Evolutionary conservation across 805 yeast genomes (phyloP).

Genomic region (Zygoascus tannicola): DNA sequence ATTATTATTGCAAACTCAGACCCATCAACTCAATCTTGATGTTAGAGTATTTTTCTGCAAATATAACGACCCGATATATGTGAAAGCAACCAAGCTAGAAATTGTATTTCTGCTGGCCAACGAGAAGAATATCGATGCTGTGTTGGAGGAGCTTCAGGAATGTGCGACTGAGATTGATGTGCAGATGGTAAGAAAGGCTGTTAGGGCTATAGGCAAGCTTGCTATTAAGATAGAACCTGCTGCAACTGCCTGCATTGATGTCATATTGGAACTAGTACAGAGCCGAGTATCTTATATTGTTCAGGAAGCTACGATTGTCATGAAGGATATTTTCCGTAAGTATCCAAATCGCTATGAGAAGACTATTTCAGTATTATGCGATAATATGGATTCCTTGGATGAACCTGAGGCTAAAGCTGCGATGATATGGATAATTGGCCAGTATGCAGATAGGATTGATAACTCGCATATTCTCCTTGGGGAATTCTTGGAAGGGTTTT

Average conservation of each 20-base stretch:
- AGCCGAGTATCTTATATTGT: slow-evolving; percentile 64
- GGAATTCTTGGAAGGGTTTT: slow-evolving; percentile 38
- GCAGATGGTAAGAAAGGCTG: slow-evolving; percentile 78
- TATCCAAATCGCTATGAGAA: slow-evolving; percentile 54
- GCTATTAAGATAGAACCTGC: slow-evolving; percentile 65
- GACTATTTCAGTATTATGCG: slow-evolving; percentile 35
- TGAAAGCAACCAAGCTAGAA: slow-evolving; percentile 84
- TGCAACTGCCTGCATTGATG: slow-evolving; percentile 54
- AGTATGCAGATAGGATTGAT: slow-evolving; percentile 44
- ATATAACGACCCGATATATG: slow-evolving; percentile 76
- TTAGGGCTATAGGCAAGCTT: slow-evolving; percentile 80
- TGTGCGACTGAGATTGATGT: slow-evolving; percentile 83
- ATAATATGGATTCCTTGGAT: slow-evolving; percentile 42
- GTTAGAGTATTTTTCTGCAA: slow-evolving; percentile 76
- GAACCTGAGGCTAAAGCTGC: slow-evolving; percentile 77
- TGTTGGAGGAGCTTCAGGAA: slow-evolving; percentile 68
- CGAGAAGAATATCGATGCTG: slow-evolving; percentile 47
- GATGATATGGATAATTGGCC: slow-evolving; percentile 77
- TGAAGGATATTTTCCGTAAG: slow-evolving; percentile 65
- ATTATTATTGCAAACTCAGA: slow-evolving; percentile 56
- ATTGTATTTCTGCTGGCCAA: slow-evolving; percentile 73
- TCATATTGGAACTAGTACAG: slow-evolving; percentile 48
- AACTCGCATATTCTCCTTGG: slow-evolving; percentile 35
- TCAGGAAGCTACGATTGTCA: slow-evolving; percentile 70
- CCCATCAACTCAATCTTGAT: slow-evolving; percentile 51